These are phyloP conservation scores for Orychophragmus violaceus DNA, from an alignment of 345 rosid species.

Conservation along the genomic window DNA sequence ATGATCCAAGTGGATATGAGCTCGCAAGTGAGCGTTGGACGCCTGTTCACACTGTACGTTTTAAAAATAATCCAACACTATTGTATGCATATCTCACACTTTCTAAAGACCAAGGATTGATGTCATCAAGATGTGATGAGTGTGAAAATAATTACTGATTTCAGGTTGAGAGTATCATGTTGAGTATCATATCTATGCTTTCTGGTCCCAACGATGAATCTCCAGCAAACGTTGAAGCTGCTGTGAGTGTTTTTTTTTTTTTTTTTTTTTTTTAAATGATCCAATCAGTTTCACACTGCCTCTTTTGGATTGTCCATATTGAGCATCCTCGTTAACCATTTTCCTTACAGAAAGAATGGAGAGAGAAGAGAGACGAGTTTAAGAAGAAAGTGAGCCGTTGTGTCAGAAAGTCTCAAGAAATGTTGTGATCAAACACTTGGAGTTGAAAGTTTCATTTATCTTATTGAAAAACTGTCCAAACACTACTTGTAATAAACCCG, in stretches of 20 bases:
- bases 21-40: conserved; percentile 52
- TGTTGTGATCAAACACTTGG: conserved; percentile 32
- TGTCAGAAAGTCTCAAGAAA: conserved; percentile 63
- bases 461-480: conserved; percentile 16
- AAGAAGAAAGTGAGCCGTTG: conserved; percentile 67
- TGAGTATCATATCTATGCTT: conserved; percentile 86
- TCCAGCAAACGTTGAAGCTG: conserved; percentile 89
- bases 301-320: background rate
- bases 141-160: background rate
- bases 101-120: background rate
- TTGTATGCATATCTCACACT: background rate
- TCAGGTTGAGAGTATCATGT: conserved; percentile 82
- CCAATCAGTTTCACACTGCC: background rate
- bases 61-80: background rate
- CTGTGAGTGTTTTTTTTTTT: conserved; percentile 35
- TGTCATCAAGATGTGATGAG: background rate
- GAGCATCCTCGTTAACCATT: background rate
- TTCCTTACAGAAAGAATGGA: conserved; percentile 55
- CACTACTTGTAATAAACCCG: conserved; percentile 21
- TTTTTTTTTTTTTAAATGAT: conserved; percentile 20
- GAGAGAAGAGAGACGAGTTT: conserved; percentile 63
- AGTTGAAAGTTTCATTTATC: conserved; percentile 8
- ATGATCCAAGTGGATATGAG: conserved; percentile 54
- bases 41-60: conserved; percentile 37
- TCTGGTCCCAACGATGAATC: conserved; percentile 87